Evolutionary conservation across 192 early-diverging fungal genomes (phyloP).

Genomic region (Mortierella claussenii): DNA sequence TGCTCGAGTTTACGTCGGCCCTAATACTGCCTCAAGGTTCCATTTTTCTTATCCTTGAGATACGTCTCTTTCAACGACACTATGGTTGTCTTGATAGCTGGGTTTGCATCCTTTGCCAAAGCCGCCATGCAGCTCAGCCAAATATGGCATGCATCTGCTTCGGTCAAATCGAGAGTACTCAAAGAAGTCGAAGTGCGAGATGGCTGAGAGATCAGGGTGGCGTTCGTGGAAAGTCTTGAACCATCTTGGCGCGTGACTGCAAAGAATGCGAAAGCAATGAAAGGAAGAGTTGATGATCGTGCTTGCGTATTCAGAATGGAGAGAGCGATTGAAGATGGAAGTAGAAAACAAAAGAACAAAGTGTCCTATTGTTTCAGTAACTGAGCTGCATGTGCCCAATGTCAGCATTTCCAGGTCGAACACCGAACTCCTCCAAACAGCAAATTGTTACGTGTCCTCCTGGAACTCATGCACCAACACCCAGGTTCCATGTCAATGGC

Average conservation of each 20-base stretch:
- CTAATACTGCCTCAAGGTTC: conserved; percentile 19
- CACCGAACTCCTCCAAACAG: background rate
- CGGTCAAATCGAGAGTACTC: conserved; percentile 12
- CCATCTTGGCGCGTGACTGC: conserved; percentile 7
- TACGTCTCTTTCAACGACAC: conserved; percentile 27
- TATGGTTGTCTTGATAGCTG: conserved; percentile 3
- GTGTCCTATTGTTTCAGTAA: too few species aligned
- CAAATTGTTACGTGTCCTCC: conserved; percentile 12
- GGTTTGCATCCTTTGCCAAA: conserved; percentile 17
- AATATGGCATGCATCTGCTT: conserved; percentile 27
- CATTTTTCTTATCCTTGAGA: conserved; percentile 22
- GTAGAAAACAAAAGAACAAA: background rate
- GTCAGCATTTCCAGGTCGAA: conserved; percentile 21
- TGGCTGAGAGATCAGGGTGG: conserved; percentile 18
- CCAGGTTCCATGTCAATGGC: conserved; percentile 21
- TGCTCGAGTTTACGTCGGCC: conserved; percentile 4
- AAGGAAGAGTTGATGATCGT: too few species aligned
- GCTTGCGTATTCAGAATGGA: too few species aligned
- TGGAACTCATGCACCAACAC: conserved; percentile 36
- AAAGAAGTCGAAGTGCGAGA: conserved; percentile 29
- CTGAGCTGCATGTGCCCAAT: conserved; percentile 6
- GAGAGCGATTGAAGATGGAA: background rate
- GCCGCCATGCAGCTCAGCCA: conserved; percentile 8
- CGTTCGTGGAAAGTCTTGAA: conserved; percentile 11
- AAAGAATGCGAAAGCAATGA: background rate